Base-by-base conservation (phyloP, 768 basidiomycete species). In the Stropharia rugosoannulata region DNA sequence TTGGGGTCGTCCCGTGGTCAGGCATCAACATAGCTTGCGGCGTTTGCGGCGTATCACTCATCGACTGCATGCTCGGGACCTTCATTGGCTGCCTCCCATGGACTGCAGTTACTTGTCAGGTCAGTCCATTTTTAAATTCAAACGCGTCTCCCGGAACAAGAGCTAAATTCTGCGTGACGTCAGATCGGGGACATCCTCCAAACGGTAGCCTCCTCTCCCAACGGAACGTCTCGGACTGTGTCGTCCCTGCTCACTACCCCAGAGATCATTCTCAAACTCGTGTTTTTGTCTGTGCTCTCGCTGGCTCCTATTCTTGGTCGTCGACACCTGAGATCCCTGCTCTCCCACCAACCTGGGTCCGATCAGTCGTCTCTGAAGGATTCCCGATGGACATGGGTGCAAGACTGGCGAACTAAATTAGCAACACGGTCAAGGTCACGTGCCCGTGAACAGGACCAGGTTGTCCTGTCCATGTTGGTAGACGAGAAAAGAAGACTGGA, bases 11-110 rank as follows among this genome's bases (percentile, higher is more conserved):
- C 3, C 95, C 95, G 5, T 98, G 95, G 95, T 93, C 91, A 55
- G 94, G 93, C 56, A 93, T 98, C 78, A 98, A 98, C 70, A 90
- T 98, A 55, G 95, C 95, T 43, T 96, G 90, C 70, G 95, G 95
- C 49, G 93, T 96, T 25, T 91, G 90, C 63, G 89, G 90, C 35
- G 93, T 98, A 13, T 74, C 84, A 7, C 65, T 91, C 47, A 66
- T 74, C 54, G 89, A 93, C 68, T 93, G 91, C 65, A 76, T 87
- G 66, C 73, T 93, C 48, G 92, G 90, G 37, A 80, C 86, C 5
- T 93, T 94, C 73, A 91, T 94, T 53, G 92, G 92, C 1, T 82
- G 84, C 51, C 69, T 94, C 43, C 92, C 92, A 0, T 94, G 92
- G 92, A 94, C 93, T 49, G 90, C 92, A 27, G 93, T 95, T 54